These are phyloP conservation scores for Boletellus ananas DNA, from an alignment of 768 basidiomycete species.

Conservation along the genomic window DNA sequence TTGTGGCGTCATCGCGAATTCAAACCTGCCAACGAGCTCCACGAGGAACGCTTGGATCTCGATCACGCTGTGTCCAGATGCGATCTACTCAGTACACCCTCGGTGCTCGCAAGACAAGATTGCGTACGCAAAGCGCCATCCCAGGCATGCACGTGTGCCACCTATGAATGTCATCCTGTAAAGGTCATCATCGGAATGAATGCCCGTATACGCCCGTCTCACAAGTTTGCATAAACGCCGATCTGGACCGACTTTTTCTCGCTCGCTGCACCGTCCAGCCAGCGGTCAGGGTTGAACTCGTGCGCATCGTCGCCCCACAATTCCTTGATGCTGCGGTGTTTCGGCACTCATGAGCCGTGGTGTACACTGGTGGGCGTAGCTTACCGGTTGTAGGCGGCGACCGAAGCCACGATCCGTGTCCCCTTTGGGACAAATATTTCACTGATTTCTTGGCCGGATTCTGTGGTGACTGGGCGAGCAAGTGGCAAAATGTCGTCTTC, in stretches of 20 bases:
- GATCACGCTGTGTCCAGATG: constrained; percentile 28
- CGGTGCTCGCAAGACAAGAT: neutral
- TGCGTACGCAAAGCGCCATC: constrained; percentile 32
- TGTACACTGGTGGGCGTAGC: neutral
- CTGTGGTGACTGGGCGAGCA: constrained; percentile 46
- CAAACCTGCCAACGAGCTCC: constrained; percentile 50
- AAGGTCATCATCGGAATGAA: neutral
- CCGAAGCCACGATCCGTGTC: constrained; percentile 34
- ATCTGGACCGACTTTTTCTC: constrained; percentile 16
- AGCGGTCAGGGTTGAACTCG: constrained; percentile 28
- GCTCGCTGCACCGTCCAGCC: constrained; percentile 15
- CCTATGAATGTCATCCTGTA: constrained; percentile 27
- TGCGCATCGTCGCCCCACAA: constrained; percentile 31
- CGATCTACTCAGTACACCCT: constrained; percentile 1
- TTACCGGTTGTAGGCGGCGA: constrained; percentile 24
- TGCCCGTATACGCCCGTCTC: neutral
- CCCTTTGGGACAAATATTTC: constrained; percentile 50
- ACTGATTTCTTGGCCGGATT: constrained; percentile 40
- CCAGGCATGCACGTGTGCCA: constrained; percentile 23
- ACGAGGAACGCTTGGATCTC: constrained; percentile 58
- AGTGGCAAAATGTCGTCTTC: constrained; percentile 57
- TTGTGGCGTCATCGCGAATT: constrained; percentile 39
- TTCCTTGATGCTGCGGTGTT: constrained; percentile 17
- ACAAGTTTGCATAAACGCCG: constrained; percentile 30
- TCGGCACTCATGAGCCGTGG: neutral